Percentiles rank a stretch among this genome's conserved stretches.
These are phyloP conservation scores for Trifolium dubium DNA, from an alignment of 306 rosid species.

Conservation along the genomic window DNA sequence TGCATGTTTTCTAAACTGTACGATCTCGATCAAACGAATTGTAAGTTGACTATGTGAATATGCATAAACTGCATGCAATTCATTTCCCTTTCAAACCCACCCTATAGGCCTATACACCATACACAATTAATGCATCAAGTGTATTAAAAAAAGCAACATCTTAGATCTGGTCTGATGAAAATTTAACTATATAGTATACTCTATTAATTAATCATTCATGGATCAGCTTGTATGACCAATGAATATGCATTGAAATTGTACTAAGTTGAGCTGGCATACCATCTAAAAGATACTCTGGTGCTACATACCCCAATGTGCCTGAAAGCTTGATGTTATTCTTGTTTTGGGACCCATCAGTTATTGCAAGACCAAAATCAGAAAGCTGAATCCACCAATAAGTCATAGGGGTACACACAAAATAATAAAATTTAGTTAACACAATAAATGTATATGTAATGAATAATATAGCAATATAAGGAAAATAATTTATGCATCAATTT, in stretches of 20 bases:
- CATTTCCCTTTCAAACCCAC: slow-evolving; percentile 33
- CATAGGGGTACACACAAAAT: slow-evolving; percentile 27
- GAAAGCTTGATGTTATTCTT: slow-evolving; percentile 85
- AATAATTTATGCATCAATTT: slow-evolving; percentile 19
- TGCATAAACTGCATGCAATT: not conserved
- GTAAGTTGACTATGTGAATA: not conserved
- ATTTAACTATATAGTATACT: slow-evolving; percentile 23
- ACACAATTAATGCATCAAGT: slow-evolving; percentile 44
- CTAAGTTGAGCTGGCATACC: slow-evolving; percentile 70
- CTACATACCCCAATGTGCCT: slow-evolving; percentile 94
- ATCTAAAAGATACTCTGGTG: slow-evolving; percentile 96
- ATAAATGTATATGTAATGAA: slow-evolving; percentile 21
- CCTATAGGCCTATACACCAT: slow-evolving; percentile 7
- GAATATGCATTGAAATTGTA: slow-evolving; percentile 41
- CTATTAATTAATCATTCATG: slow-evolving; percentile 5
- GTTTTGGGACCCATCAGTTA: slow-evolving; percentile 82
- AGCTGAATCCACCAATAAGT: slow-evolving; percentile 63
- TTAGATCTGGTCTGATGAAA: slow-evolving; percentile 47
- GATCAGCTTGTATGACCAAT: slow-evolving; percentile 31
- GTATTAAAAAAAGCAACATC: slow-evolving; percentile 16
- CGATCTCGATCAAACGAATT: not conserved
- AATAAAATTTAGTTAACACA: slow-evolving; percentile 30
- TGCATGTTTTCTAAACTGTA: not conserved
- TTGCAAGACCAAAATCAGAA: slow-evolving; percentile 95
- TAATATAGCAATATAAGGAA: not conserved